Percentiles rank a stretch among this genome's conserved stretches.
Evolutionary conservation across 371 early-diverging fungal genomes (phyloP).

Genomic region (Mortierella sp.): DNA sequence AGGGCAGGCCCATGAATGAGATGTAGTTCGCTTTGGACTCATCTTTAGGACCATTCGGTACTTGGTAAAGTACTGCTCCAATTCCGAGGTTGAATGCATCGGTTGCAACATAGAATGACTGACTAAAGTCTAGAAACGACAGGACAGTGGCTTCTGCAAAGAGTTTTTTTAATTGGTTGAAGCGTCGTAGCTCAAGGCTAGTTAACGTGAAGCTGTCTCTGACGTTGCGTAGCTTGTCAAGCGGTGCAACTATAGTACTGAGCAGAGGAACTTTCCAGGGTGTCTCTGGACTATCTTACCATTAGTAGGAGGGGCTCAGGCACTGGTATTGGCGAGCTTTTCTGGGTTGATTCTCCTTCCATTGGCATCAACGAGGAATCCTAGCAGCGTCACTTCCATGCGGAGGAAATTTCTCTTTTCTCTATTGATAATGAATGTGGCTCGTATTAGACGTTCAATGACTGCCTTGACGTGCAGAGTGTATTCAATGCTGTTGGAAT

Average conservation of each 20-base stretch:
- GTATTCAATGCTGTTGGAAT: not conserved
- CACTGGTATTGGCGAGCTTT: not conserved
- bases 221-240: not conserved
- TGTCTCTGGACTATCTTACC: not conserved
- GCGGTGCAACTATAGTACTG: not conserved
- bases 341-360: not conserved
- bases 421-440: conserved; percentile 8
- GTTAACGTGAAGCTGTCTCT: not conserved
- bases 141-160: too few relatives aligned
- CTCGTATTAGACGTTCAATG: not conserved
- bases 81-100: conserved; percentile 58
- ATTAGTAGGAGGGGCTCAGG: not conserved
- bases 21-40: too few relatives aligned
- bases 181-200: too few relatives aligned
- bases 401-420: not conserved
- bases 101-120: conserved; percentile 52
- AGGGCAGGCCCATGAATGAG: conserved; percentile 9
- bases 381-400: not conserved
- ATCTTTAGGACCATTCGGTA: not conserved
- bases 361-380: not conserved
- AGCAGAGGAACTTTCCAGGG: not conserved
- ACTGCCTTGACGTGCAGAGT: not conserved
- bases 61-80: conserved; percentile 36
- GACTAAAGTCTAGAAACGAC: conserved; percentile 12
- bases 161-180: too few relatives aligned